phyloP scores from a whole-genome alignment of 1,139 yeast species.

The Pichia sp. region DNA sequence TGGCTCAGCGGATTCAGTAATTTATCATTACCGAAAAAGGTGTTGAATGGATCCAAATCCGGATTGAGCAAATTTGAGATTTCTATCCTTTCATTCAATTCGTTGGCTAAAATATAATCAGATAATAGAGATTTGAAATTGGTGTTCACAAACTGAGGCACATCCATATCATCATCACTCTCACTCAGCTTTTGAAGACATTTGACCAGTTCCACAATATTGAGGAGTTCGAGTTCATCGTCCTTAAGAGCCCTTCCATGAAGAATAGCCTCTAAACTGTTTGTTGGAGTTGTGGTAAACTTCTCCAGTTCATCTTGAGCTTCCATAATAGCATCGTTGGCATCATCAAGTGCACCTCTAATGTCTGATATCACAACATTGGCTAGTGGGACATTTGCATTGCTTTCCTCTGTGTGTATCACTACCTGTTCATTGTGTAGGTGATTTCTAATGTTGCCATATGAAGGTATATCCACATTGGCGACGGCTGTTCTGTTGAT shows the following conservation, averaged over 20 bases:
- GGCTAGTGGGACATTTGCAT: too few relatives aligned
- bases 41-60: conserved; percentile 3
- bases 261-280: not conserved
- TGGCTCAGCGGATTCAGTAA: conserved; percentile 4
- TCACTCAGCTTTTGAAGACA: conserved; percentile 19
- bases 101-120: conserved; percentile 19
- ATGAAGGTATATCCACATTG: too few relatives aligned
- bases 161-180: conserved; percentile 13
- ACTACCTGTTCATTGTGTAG: too few relatives aligned
- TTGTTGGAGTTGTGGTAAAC: conserved; percentile 11
- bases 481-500: too few relatives aligned
- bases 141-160: conserved; percentile 12
- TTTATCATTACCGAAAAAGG: conserved; percentile 1
- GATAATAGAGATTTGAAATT: conserved; percentile 19
- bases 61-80: conserved; percentile 20
- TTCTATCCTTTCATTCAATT: conserved; percentile 20
- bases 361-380: too few relatives aligned
- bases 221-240: conserved; percentile 20
- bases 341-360: conserved; percentile 20
- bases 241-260: conserved; percentile 9
- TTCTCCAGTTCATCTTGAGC: conserved; percentile 17
- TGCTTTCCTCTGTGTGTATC: too few relatives aligned
- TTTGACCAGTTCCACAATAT: conserved; percentile 21
- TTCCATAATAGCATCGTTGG: conserved; percentile 21
- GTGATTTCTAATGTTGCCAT: too few relatives aligned